A percentile compares a stretch with the other conserved stretches of the same genome.
Conservation (phyloP, 2,329 filamentous ascomycete genomes). For the Claviceps purpurea region DNA sequence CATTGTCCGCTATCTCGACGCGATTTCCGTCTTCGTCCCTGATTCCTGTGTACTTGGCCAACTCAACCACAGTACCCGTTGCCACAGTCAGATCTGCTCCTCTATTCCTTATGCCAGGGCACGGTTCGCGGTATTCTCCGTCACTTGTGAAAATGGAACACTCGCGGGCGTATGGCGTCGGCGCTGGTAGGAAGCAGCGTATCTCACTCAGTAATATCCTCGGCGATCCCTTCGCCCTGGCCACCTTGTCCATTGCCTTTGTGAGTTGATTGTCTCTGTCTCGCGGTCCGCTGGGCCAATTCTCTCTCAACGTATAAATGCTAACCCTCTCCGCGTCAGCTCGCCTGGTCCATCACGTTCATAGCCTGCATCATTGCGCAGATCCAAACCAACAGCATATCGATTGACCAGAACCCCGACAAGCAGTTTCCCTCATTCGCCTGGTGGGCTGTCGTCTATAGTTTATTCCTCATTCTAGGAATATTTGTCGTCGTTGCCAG, state of each 20-base stretch:
- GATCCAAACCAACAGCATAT: constrained; percentile 27
- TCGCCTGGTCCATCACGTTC: constrained; percentile 91
- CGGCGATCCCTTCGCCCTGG: constrained; percentile 90
- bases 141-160: constrained; percentile 73
- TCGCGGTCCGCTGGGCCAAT: background rate
- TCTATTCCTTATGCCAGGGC: constrained; percentile 52
- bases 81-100: background rate
- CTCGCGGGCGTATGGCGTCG: constrained; percentile 42
- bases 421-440: constrained; percentile 65
- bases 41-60: background rate
- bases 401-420: constrained; percentile 9
- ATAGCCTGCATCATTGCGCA: constrained; percentile 69
- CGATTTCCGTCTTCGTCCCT: background rate
- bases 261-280: constrained; percentile 23
- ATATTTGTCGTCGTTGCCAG: constrained; percentile 74
- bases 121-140: constrained; percentile 60
- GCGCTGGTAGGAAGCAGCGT: constrained; percentile 49
- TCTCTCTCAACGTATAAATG: background rate
- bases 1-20: background rate
- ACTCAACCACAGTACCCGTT: background rate
- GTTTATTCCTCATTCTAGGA: constrained; percentile 68
- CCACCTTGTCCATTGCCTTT: constrained; percentile 80
- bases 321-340: constrained; percentile 33
- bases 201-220: constrained; percentile 64
- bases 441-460: constrained; percentile 86